Evolutionary conservation across 345 rosid genomes (phyloP).

Genomic region (Populus nigra): DNA sequence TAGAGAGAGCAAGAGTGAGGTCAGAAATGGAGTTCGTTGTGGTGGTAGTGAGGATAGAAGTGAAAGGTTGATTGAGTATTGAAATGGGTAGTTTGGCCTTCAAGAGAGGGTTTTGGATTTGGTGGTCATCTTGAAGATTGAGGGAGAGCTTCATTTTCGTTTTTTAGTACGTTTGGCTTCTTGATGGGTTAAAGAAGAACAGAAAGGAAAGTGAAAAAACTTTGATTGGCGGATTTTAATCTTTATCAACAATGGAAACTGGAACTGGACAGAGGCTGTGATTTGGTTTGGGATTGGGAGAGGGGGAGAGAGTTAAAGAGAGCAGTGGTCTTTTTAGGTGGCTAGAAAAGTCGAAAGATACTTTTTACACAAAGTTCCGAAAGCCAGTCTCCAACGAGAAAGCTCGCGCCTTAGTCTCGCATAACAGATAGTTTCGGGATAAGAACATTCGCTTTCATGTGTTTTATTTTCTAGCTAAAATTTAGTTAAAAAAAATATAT

Average conservation of each 20-base stretch:
- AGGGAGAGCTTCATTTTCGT: conserved; percentile 51
- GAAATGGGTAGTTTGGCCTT: conserved; percentile 53
- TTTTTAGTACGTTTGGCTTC: neutral
- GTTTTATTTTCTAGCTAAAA: no score
- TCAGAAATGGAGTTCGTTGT: conserved; percentile 24
- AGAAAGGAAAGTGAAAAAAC: neutral
- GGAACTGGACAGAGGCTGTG: neutral
- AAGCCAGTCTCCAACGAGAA: neutral
- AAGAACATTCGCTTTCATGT: no score
- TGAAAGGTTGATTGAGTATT: conserved; percentile 52
- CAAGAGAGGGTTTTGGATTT: conserved; percentile 24
- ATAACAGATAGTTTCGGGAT: neutral
- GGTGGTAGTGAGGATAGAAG: conserved; percentile 32
- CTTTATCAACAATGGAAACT: neutral
- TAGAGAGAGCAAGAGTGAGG: conserved; percentile 46
- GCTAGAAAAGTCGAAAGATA: neutral
- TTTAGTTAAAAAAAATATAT: no score
- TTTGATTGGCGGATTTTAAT: neutral
- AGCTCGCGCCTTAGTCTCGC: neutral
- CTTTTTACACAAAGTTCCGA: no score
- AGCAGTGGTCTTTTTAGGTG: neutral
- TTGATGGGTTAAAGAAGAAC: neutral
- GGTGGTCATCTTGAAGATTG: conserved; percentile 33
- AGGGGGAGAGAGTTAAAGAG: neutral
- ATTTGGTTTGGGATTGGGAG: neutral